phyloP scores from a whole-genome alignment of 192 early-diverging fungal genomes.

The Coemansia sp. region DNA sequence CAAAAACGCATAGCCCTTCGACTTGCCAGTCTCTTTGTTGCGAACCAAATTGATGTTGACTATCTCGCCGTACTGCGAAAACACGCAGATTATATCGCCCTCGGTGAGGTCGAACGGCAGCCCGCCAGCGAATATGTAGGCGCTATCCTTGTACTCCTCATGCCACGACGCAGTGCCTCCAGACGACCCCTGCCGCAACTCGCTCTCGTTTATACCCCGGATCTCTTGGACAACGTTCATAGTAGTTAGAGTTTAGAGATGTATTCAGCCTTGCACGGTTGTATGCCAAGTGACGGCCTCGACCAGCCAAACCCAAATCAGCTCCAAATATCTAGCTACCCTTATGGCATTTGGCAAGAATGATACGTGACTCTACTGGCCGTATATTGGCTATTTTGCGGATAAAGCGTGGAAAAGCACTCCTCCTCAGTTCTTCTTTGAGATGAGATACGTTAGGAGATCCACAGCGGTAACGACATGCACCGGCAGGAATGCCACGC shows the following conservation, averaged over 20 bases:
- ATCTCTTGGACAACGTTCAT: conserved; percentile 85
- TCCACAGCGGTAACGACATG: conserved; percentile 97
- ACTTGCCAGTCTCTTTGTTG: conserved; percentile 83
- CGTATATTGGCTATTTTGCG: background rate
- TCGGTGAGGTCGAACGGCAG: conserved; percentile 83
- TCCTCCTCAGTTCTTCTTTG: conserved; percentile 28
- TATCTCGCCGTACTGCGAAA: conserved; percentile 91
- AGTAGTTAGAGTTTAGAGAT: background rate
- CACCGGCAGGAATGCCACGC: conserved; percentile 60
- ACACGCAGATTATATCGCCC: conserved; percentile 88
- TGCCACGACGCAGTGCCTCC: conserved; percentile 75
- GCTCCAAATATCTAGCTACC: too few relatives aligned
- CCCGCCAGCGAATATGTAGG: conserved; percentile 87
- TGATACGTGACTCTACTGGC: background rate
- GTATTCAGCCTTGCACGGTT: background rate
- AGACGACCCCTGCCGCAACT: conserved; percentile 53
- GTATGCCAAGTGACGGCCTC: background rate
- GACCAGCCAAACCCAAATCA: background rate
- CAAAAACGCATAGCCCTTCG: conserved; percentile 83
- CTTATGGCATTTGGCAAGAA: conserved; percentile 9
- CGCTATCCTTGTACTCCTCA: conserved; percentile 82
- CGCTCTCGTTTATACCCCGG: conserved; percentile 72
- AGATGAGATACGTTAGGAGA: conserved; percentile 77
- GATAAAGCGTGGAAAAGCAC: background rate
- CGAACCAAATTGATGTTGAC: conserved; percentile 87